phyloP scores from a whole-genome alignment of 768 basidiomycete species.

The Amanita phalloides region DNA sequence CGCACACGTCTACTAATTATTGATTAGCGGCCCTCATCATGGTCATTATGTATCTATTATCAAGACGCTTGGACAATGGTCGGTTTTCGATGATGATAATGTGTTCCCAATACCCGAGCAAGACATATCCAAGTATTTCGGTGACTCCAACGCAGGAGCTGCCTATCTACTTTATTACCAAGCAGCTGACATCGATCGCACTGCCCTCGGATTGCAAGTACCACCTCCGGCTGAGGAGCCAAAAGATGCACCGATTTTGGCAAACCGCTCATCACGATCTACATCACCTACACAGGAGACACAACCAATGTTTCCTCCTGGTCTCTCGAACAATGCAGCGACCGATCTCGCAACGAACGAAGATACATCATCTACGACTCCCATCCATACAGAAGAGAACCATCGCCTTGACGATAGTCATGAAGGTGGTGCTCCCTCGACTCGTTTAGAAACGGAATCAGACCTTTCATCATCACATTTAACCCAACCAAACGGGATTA shows the following conservation, averaged over 20 bases:
- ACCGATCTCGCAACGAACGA: background rate
- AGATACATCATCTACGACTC: background rate
- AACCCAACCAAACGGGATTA: background rate
- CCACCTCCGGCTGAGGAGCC: conserved; percentile 12
- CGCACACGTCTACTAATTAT: conserved; percentile 10
- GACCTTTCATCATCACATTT: background rate
- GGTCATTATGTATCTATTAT: conserved; percentile 97
- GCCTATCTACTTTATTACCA: conserved; percentile 98
- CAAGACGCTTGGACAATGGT: conserved; percentile 76
- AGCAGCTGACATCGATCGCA: conserved; percentile 74
- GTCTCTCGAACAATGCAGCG: background rate
- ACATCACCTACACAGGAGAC: conserved; percentile 11
- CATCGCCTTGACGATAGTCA: background rate
- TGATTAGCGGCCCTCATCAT: conserved; percentile 84
- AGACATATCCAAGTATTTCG: conserved; percentile 91
- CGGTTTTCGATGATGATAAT: conserved; percentile 92
- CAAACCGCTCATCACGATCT: conserved; percentile 12
- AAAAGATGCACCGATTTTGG: conserved; percentile 6
- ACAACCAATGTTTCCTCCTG: background rate
- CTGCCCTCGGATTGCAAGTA: conserved; percentile 54
- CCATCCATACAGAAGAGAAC: background rate
- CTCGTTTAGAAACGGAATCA: background rate
- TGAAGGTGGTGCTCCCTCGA: background rate
- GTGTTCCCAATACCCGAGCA: conserved; percentile 81
- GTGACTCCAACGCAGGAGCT: conserved; percentile 77